Evolutionary conservation across 176 grass and related monocot species (phyloP), one percentile per base, ranked within the genome.

Genomic region (Alopecurus myosuroides): DNA sequence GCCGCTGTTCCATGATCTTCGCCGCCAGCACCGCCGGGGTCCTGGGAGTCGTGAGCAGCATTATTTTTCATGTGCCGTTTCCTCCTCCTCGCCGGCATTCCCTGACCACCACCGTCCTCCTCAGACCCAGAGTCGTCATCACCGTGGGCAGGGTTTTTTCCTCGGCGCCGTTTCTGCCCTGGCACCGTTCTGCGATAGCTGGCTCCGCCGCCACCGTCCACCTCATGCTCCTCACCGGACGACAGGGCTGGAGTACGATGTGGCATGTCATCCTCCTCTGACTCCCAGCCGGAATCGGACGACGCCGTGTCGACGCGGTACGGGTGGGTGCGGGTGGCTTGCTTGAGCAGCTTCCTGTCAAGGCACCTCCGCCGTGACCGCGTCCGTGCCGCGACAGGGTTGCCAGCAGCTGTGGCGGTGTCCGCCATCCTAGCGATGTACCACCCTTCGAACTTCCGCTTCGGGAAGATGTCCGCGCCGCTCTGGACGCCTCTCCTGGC

Each of bases 321-420:
- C 3, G 86, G 86, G 23, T 77, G 69, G n/a, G 49, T 77, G 79
- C 53, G 69, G 65, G 61, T 68, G 44, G 60, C 86, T 1, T 20
- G 79, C 9, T 7, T 82, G 79, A 82, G 79, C 60, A 82, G 5
- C 53, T 77, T 87, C 39, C 25, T 77, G 29, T 77, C 15, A 1
- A 11, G 52, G 49, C 86, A 87, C 53, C 75, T 82, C 41, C 68
- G 30, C 22, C 75, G 44, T 74, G 86, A 82, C 52, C 86, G 60
- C 30, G 71, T 77, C 3, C 86, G 71, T 37, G 15, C 20, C 66
- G 3, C 37, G 5, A 87, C 13, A 3, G 71, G 62, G 56, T 14
- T 76, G 37, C 15, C 26, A 9, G 70, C 8, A 34, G 7, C 77
- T 19, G 11, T 25, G 52, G 70, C 67, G 12, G 55, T 57, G 61